A percentile compares a stretch with the other conserved stretches of the same genome.
phyloP scores from a whole-genome alignment of 225 moss, liverwort and hornwort species.

The Straminergon stramineum region DNA sequence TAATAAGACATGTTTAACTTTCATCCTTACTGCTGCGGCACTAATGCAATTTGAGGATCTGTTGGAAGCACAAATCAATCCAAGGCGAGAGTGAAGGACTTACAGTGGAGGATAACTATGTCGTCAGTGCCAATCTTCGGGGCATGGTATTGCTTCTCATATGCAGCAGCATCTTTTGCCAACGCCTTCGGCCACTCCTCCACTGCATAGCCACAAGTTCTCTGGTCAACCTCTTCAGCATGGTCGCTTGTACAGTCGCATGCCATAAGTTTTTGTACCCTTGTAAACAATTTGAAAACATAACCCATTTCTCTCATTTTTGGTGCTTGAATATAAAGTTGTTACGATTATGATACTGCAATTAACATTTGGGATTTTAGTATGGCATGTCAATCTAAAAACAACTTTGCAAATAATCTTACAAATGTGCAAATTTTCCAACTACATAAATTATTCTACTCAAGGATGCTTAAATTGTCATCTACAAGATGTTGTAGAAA shows the following conservation, averaged over 20 bases:
- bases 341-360: not conserved
- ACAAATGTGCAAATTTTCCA: not conserved
- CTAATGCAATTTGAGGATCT: not conserved
- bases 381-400: not conserved
- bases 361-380: not conserved
- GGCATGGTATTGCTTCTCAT: constrained; percentile 56
- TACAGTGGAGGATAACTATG: constrained; percentile 29
- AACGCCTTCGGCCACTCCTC: constrained; percentile 70
- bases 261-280: not conserved
- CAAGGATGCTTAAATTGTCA: not conserved
- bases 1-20: not conserved
- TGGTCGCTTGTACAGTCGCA: not conserved
- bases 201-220: constrained; percentile 28
- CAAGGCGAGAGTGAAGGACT: not conserved
- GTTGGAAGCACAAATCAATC: not conserved
- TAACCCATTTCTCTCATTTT: not conserved
- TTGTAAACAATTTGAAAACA: not conserved
- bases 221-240: not conserved
- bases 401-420: not conserved
- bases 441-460: not conserved
- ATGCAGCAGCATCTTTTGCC: constrained; percentile 38
- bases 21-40: not conserved
- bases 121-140: constrained; percentile 55
- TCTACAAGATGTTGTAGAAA: not conserved
- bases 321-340: not conserved